These are phyloP conservation scores for Wickerhamiella shivajii DNA, from an alignment of 805 yeast species.

Conservation along the genomic window DNA sequence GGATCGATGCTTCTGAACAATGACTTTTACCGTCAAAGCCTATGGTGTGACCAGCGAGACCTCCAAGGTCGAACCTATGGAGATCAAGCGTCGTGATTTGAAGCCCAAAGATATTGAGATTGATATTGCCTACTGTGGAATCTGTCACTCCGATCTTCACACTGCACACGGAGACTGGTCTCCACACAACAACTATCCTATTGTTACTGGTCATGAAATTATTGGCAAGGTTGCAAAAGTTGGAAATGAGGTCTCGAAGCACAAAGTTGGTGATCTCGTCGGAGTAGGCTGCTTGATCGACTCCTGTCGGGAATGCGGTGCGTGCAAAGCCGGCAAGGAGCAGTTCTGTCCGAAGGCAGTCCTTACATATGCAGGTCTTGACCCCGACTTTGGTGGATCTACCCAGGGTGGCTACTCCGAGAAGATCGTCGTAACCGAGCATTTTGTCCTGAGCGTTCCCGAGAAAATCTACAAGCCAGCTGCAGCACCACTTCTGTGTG, in stretches of 20 bases:
- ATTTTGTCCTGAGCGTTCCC: constrained; percentile 52
- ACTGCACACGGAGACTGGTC: constrained; percentile 91
- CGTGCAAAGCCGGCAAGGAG: constrained; percentile 1
- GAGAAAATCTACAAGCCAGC: constrained; percentile 34
- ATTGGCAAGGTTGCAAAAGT: constrained; percentile 72
- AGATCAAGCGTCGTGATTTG: constrained; percentile 38
- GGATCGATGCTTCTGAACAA: no score
- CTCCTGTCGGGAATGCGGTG: constrained; percentile 3
- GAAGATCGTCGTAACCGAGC: constrained; percentile 34
- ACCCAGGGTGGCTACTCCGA: constrained; percentile 36
- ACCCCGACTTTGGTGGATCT: constrained; percentile 21
- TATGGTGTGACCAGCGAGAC: not conserved
- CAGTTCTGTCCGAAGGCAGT: constrained; percentile 15
- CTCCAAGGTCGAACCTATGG: not conserved
- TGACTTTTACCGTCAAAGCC: constrained; percentile 6
- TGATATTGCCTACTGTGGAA: constrained; percentile 78
- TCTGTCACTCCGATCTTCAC: constrained; percentile 87
- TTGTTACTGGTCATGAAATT: constrained; percentile 85
- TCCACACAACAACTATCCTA: constrained; percentile 44
- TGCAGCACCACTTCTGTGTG: constrained; percentile 66
- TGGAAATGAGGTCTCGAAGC: constrained; percentile 54
- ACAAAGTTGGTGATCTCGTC: constrained; percentile 66
- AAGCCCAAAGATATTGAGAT: constrained; percentile 63
- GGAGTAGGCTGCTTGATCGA: constrained; percentile 31
- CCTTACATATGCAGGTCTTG: constrained; percentile 12